Evolutionary conservation across 1,284 basidiomycete genomes (phyloP).

Genomic region (Psilocybe mexicana): DNA sequence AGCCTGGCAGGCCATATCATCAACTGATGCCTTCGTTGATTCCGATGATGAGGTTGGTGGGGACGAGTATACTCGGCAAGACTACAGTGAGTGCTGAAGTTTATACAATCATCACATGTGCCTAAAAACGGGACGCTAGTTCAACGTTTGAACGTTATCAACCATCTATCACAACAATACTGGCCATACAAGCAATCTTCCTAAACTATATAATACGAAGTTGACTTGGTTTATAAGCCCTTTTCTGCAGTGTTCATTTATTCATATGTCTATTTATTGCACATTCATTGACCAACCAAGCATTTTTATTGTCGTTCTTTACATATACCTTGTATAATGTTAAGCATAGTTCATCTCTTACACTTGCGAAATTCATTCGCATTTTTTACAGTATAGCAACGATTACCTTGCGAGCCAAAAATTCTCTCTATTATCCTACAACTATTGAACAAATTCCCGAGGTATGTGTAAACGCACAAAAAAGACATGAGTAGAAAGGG

Average conservation of each 20-base stretch:
- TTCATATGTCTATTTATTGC: conserved; percentile 5
- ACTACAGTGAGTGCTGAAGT: conserved; percentile 47
- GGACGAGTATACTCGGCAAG: conserved; percentile 55
- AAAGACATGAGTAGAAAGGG: conserved; percentile 25
- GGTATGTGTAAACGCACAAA: conserved; percentile 29
- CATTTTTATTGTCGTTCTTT: conserved; percentile 6
- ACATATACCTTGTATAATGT: conserved; percentile 15
- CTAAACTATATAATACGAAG: conserved; percentile 36
- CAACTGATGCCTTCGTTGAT: conserved; percentile 51
- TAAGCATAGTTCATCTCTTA: conserved; percentile 14
- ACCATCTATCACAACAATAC: conserved; percentile 38
- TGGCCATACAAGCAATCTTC: conserved; percentile 20
- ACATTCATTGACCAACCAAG: neutral
- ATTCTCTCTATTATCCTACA: conserved; percentile 28
- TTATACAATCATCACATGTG: neutral
- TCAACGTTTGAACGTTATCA: conserved; percentile 58
- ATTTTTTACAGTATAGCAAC: conserved; percentile 5
- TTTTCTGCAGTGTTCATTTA: neutral
- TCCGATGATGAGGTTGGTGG: conserved; percentile 53
- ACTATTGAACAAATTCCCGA: conserved; percentile 26
- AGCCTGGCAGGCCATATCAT: conserved; percentile 56
- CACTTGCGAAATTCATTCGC: neutral
- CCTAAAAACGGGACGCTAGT: conserved; percentile 31
- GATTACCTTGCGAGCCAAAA: neutral
- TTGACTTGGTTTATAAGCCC: conserved; percentile 34